phyloP scores from a whole-genome alignment of 2,329 filamentous ascomycete species.

The Sclerotinia glacialis region DNA sequence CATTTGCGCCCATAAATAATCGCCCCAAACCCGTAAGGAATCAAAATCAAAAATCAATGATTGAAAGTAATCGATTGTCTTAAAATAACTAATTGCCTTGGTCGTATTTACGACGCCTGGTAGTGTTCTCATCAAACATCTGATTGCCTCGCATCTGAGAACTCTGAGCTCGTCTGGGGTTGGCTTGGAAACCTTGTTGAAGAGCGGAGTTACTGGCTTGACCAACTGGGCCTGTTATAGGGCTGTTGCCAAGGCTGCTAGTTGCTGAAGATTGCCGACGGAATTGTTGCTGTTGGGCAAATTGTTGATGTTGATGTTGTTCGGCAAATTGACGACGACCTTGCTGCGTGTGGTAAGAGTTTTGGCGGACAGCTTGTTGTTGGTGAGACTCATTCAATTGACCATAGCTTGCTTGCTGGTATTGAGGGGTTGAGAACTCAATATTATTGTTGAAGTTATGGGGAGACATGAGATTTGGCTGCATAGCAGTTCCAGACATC shows the following conservation, averaged over 20 bases:
- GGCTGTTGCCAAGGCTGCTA: not conserved
- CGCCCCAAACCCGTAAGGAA: slow-evolving; percentile 1
- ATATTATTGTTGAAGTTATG: slow-evolving; percentile 2
- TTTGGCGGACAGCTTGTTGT: slow-evolving; percentile 6
- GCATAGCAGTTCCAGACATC: not conserved
- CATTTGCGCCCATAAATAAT: not conserved
- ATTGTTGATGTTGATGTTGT: slow-evolving; percentile 2
- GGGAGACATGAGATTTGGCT: slow-evolving; percentile 9
- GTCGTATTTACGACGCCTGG: slow-evolving; percentile 1
- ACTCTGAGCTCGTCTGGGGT: not conserved
- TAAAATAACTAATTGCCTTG: not conserved
- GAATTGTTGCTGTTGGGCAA: slow-evolving; percentile 8
- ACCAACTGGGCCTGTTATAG: not conserved
- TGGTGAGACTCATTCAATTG: slow-evolving; percentile 1
- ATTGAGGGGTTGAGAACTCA: slow-evolving; percentile 15
- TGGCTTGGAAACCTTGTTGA: slow-evolving; percentile 13
- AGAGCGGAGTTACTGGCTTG: not conserved
- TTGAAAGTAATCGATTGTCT: not conserved
- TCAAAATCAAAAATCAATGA: not conserved
- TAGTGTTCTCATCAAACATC: not conserved
- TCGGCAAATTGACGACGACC: slow-evolving; percentile 4
- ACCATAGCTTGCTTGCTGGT: slow-evolving; percentile 4
- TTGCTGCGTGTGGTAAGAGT: slow-evolving; percentile 1
- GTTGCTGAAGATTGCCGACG: not conserved
- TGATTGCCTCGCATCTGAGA: slow-evolving; percentile 9